Evolutionary conservation across 805 yeast genomes (phyloP).

Genomic region (Yarrowia sp.): DNA sequence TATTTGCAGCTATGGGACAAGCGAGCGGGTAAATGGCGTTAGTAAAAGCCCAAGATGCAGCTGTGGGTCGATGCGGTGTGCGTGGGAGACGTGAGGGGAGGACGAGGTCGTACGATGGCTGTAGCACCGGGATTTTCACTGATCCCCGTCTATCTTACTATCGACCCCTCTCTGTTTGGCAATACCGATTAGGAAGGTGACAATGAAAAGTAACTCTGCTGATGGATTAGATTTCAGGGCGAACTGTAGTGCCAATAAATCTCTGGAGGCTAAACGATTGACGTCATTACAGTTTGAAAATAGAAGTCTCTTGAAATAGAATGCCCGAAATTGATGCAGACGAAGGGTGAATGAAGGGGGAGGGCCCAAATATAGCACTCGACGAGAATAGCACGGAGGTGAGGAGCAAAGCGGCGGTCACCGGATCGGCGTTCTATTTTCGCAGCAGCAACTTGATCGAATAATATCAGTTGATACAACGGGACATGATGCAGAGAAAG

Average conservation of each 20-base stretch:
- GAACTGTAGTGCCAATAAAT: neutral
- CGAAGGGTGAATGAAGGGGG: neutral
- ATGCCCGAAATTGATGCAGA: neutral
- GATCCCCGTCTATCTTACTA: too few relatives aligned
- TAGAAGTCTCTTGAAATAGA: too few relatives aligned
- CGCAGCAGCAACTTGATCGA: too few relatives aligned
- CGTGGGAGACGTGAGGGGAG: too few relatives aligned
- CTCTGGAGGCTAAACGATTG: neutral
- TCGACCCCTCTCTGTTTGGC: neutral
- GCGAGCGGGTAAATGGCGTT: too few relatives aligned
- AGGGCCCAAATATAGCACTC: constrained; percentile 5
- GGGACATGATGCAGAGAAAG: constrained; percentile 1
- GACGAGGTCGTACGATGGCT: too few relatives aligned
- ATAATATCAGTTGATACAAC: neutral
- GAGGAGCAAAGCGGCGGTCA: neutral
- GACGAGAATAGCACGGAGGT: constrained; percentile 20
- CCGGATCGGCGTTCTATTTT: too few relatives aligned
- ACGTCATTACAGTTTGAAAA: constrained; percentile 9
- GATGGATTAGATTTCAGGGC: constrained; percentile 8
- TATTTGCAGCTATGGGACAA: too few relatives aligned
- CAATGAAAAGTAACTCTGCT: constrained; percentile 3
- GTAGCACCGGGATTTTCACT: too few relatives aligned
- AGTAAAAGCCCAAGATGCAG: too few relatives aligned
- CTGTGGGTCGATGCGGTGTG: too few relatives aligned
- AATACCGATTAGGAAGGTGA: constrained; percentile 9